A percentile compares a stretch with the other conserved stretches of the same genome.
phyloP scores from a whole-genome alignment of 148 eudicot genomes.

The Spergularia marina region DNA sequence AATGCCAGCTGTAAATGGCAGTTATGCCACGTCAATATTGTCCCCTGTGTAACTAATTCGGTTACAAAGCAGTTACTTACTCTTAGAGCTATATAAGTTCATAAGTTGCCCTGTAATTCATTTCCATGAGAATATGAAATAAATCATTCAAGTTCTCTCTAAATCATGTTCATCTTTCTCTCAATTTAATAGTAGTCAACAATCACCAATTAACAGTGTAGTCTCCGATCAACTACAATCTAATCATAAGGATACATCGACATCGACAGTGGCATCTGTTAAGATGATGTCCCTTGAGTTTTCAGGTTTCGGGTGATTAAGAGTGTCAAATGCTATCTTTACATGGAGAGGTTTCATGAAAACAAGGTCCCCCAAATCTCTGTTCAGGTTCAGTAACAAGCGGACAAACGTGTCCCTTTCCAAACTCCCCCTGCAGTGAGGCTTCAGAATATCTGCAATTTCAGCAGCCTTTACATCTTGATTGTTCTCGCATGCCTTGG shows the following conservation, averaged over 20 bases:
- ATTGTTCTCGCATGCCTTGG: constrained; percentile 20
- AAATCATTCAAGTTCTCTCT: too few species aligned
- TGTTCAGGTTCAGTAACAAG: constrained; percentile 40
- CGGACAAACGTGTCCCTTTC: constrained; percentile 37
- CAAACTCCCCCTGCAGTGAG: constrained; percentile 22
- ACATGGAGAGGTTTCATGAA: constrained; percentile 65
- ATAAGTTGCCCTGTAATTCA: too few species aligned
- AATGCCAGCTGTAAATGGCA: too few species aligned
- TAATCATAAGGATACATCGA: constrained; percentile 47
- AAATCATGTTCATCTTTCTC: too few species aligned
- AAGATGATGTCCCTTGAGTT: constrained; percentile 51
- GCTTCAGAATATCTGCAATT: constrained; percentile 54
- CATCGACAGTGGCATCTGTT: constrained; percentile 64
- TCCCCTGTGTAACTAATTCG: too few species aligned
- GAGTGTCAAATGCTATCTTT: constrained; percentile 51
- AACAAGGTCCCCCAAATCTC: constrained; percentile 54
- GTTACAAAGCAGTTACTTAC: too few species aligned
- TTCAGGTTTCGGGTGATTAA: constrained; percentile 62
- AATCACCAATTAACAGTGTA: too few species aligned
- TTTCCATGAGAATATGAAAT: too few species aligned
- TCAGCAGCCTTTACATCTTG: constrained; percentile 47
- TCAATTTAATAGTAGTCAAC: too few species aligned
- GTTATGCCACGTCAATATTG: too few species aligned
- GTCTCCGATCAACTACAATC: not conserved
- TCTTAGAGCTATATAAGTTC: too few species aligned